Conservation (phyloP, 192 early-diverging fungal species). For the Coemansia sp. region DNA sequence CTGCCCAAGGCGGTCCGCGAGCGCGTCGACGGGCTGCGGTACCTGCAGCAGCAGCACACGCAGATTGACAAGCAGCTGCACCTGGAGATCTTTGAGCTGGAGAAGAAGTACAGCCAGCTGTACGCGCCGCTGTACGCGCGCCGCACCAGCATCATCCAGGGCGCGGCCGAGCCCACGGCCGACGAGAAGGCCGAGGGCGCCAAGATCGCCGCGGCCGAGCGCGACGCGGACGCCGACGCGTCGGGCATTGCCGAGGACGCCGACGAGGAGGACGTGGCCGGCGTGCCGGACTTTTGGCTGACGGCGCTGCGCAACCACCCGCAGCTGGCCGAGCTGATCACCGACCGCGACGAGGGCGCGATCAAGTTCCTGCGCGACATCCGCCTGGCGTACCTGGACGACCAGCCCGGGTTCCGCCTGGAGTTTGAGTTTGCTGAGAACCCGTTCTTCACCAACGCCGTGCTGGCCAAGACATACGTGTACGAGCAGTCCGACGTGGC, state of each 20-base stretch:
- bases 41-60: slow-evolving; percentile 81
- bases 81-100: slow-evolving; percentile 87
- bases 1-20: slow-evolving; percentile 76
- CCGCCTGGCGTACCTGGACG: slow-evolving; percentile 72
- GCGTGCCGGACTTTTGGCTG: slow-evolving; percentile 97
- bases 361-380: slow-evolving; percentile 90
- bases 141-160: slow-evolving; percentile 75
- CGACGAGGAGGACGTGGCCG: slow-evolving; percentile 49
- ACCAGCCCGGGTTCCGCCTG: slow-evolving; percentile 90
- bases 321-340: slow-evolving; percentile 77
- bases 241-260: slow-evolving; percentile 49
- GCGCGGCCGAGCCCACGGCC: slow-evolving; percentile 85
- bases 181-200: slow-evolving; percentile 68
- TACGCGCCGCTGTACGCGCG: slow-evolving; percentile 89
- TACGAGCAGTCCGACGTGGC: slow-evolving; percentile 76
- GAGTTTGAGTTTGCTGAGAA: slow-evolving; percentile 90
- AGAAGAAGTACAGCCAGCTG: slow-evolving; percentile 89
- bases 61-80: slow-evolving; percentile 85
- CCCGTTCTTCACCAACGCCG: slow-evolving; percentile 81
- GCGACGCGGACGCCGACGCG: slow-evolving; percentile 55
- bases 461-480: slow-evolving; percentile 91
- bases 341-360: slow-evolving; percentile 83
- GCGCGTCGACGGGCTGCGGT: slow-evolving; percentile 82
- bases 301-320: slow-evolving; percentile 86
- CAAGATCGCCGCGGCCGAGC: slow-evolving; percentile 60